Evolutionary conservation across 306 rosid genomes (phyloP).

Genomic region (Ceratonia siliqua): DNA sequence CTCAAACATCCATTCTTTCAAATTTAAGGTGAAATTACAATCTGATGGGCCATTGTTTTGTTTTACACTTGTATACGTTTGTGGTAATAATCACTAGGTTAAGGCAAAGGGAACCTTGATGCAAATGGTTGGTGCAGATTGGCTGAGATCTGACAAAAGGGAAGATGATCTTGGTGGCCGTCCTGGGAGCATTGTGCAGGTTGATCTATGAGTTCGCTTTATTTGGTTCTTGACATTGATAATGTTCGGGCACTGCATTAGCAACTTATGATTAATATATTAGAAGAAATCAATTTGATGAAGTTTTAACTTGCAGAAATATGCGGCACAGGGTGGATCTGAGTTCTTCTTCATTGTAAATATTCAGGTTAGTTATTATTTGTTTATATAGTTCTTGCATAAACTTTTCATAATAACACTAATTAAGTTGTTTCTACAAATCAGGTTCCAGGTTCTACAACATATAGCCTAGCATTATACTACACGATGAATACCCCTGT

Average conservation of each 20-base stretch:
- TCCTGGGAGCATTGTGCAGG: conserved; percentile 86
- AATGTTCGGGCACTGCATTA: conserved; percentile 24
- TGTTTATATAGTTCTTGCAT: conserved; percentile 19
- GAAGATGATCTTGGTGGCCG: conserved; percentile 90
- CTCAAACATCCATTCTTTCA: conserved; percentile 23
- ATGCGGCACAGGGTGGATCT: conserved; percentile 73
- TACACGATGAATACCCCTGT: conserved; percentile 82
- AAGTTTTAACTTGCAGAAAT: conserved; percentile 56
- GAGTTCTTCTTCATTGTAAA: conserved; percentile 90
- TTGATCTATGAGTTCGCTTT: conserved; percentile 25
- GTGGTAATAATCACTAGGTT: conserved; percentile 49
- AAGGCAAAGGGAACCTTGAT: conserved; percentile 84
- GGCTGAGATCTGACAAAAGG: conserved; percentile 84
- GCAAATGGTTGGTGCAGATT: conserved; percentile 97
- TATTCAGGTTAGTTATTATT: conserved; percentile 61
- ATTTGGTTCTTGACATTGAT: conserved; percentile 29
- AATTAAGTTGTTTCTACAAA: conserved; percentile 19
- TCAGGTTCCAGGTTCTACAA: conserved; percentile 85
- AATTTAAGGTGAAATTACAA: neutral
- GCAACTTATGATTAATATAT: conserved; percentile 18
- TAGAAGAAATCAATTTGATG: conserved; percentile 31
- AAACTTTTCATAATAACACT: conserved; percentile 1
- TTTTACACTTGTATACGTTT: neutral
- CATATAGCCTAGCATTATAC: conserved; percentile 74
- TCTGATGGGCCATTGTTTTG: neutral